These are phyloP conservation scores for Beta vulgaris DNA, from an alignment of 148 eudicot genomes.

Conservation along the genomic window DNA sequence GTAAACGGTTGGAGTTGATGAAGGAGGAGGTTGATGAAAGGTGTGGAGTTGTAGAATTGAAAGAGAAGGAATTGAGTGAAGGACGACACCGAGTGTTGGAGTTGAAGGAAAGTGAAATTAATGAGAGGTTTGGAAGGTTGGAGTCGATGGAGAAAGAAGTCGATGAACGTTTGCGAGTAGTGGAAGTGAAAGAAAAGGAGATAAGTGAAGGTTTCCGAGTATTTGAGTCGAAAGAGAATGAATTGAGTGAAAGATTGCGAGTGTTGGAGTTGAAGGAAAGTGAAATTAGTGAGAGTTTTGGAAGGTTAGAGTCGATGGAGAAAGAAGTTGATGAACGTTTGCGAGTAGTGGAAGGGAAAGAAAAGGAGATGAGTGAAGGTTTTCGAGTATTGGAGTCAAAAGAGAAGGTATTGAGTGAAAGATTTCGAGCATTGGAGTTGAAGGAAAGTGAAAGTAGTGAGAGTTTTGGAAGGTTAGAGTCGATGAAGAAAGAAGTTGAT, in stretches of 20 bases:
- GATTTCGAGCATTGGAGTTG: slow-evolving; percentile 2
- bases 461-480: not conserved
- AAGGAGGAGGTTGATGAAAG: not conserved
- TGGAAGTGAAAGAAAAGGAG: not conserved
- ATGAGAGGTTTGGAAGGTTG: not conserved
- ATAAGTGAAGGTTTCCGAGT: not conserved
- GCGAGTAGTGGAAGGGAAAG: not conserved
- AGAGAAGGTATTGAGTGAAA: not conserved
- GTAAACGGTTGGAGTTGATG: not conserved
- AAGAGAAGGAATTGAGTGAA: not conserved
- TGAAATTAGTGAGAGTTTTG: not conserved
- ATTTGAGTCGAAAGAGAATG: not conserved
- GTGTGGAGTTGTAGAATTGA: not conserved
- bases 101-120: slow-evolving; percentile 10
- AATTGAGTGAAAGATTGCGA: not conserved
- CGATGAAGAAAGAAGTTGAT: slow-evolving; percentile 8
- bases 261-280: not conserved
- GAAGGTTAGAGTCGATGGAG: not conserved
- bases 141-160: not conserved
- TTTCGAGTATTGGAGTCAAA: not conserved
- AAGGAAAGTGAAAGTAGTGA: slow-evolving; percentile 1
- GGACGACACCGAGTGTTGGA: not conserved
- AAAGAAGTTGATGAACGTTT: not conserved
- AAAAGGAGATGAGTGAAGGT: not conserved
- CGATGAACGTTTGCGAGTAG: not conserved